Evolutionary conservation across 1,139 yeast species (phyloP).

Genomic region (Geotrichum citri-aurantii): DNA sequence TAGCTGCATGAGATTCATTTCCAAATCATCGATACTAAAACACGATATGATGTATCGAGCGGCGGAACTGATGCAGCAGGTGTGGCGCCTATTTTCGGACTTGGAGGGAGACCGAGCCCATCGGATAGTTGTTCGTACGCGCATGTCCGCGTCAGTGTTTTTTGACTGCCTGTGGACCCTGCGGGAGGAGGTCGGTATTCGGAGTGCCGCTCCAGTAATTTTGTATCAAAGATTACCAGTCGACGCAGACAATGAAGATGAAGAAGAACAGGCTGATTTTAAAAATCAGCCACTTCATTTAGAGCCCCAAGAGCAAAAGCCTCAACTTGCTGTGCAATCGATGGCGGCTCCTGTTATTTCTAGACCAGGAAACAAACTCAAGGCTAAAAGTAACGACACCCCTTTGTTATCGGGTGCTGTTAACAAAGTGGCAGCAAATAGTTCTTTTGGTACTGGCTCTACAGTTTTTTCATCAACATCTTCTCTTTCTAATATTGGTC

Average conservation of each 20-base stretch:
- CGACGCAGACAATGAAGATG: not conserved
- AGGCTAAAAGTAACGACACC: not conserved
- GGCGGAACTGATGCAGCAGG: constrained; percentile 86
- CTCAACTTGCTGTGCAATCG: not conserved
- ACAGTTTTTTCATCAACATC: not conserved
- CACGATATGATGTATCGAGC: constrained; percentile 92
- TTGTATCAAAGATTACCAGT: not conserved
- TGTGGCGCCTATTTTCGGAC: constrained; percentile 70
- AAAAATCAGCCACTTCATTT: not conserved
- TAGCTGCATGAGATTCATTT: constrained; percentile 41
- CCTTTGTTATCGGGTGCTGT: not conserved
- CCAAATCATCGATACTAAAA: constrained; percentile 74
- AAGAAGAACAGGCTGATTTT: not conserved
- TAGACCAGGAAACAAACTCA: not conserved
- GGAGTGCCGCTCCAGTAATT: constrained; percentile 35
- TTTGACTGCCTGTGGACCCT: constrained; percentile 83
- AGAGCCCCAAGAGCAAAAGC: not conserved
- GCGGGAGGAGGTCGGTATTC: constrained; percentile 70
- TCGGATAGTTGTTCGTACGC: constrained; percentile 54
- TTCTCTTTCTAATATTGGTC: not conserved
- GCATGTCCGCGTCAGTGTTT: constrained; percentile 89
- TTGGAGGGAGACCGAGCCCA: not conserved
- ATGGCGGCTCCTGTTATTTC: not conserved
- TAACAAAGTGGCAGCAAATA: not conserved
- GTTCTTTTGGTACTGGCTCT: not conserved